phyloP scores from a whole-genome alignment of 106 monocot genomes.

The Triglochin maritima region DNA sequence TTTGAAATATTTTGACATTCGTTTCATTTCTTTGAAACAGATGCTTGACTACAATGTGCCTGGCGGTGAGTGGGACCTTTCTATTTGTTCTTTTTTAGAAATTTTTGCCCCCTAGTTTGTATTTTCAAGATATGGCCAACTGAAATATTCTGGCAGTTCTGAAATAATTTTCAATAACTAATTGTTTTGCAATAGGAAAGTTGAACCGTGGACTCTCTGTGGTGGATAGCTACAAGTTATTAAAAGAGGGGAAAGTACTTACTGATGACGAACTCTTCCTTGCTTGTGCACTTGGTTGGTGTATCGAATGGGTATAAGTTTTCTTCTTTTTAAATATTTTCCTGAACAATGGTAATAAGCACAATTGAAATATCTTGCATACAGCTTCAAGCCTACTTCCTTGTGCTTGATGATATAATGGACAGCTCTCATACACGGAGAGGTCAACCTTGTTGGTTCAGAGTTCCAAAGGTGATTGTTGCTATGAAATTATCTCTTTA shows the following conservation, averaged over 20 bases:
- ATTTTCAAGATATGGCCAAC: neutral
- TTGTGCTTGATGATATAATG: conserved; percentile 98
- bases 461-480: conserved; percentile 53
- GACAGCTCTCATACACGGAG: conserved; percentile 88
- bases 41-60: conserved; percentile 99
- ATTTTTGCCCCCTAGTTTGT: neutral
- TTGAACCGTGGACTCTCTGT: conserved; percentile 93
- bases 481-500: too few relatives aligned
- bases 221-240: conserved; percentile 81
- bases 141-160: neutral
- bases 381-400: conserved; percentile 97
- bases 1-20: neutral
- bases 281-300: conserved; percentile 80
- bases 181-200: conserved; percentile 45
- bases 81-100: too few relatives aligned
- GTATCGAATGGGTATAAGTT: conserved; percentile 88
- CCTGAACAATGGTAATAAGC: too few relatives aligned
- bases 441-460: conserved; percentile 95
- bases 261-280: conserved; percentile 64
- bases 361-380: neutral
- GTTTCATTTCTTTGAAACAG: conserved; percentile 24
- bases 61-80: conserved; percentile 47
- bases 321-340: neutral
- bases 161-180: neutral
- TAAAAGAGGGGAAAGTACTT: conserved; percentile 61